These are phyloP conservation scores for Pestalotiopsis sp. DNA, from an alignment of 2,329 filamentous ascomycete genomes.

Conservation along the genomic window DNA sequence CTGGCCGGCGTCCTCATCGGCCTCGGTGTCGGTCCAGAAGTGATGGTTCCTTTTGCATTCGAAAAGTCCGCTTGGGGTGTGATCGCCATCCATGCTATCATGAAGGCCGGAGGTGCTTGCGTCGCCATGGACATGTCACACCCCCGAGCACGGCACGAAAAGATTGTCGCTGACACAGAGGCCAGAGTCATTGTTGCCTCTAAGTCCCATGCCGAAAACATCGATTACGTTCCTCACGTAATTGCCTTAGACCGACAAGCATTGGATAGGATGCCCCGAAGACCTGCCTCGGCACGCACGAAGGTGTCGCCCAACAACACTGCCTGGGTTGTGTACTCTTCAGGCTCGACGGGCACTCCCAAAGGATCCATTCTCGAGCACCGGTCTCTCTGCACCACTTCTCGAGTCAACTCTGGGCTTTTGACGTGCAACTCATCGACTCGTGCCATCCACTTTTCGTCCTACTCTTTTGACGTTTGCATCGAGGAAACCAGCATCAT, in stretches of 20 bases:
- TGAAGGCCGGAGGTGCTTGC: conserved; percentile 36
- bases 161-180: conserved; percentile 29
- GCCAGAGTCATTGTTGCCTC: conserved; percentile 13
- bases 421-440: background rate
- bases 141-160: conserved; percentile 34
- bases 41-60: conserved; percentile 34
- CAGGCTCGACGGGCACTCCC: conserved; percentile 1
- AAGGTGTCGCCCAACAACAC: background rate
- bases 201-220: background rate
- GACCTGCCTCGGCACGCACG: background rate
- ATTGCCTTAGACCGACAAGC: background rate
- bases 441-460: conserved; percentile 24
- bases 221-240: background rate
- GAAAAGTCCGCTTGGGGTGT: conserved; percentile 35
- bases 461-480: conserved; percentile 40
- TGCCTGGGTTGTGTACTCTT: conserved; percentile 17
- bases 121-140: conserved; percentile 37
- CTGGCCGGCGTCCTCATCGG: conserved; percentile 24
- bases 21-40: conserved; percentile 29
- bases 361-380: conserved; percentile 15
- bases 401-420: background rate
- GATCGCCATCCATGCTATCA: conserved; percentile 33
- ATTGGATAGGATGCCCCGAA: background rate
- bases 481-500: conserved; percentile 39
- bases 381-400: conserved; percentile 1